phyloP scores from a whole-genome alignment of 164 flowering plant genomes.

The Kalanchoe fedtschenkoi region DNA sequence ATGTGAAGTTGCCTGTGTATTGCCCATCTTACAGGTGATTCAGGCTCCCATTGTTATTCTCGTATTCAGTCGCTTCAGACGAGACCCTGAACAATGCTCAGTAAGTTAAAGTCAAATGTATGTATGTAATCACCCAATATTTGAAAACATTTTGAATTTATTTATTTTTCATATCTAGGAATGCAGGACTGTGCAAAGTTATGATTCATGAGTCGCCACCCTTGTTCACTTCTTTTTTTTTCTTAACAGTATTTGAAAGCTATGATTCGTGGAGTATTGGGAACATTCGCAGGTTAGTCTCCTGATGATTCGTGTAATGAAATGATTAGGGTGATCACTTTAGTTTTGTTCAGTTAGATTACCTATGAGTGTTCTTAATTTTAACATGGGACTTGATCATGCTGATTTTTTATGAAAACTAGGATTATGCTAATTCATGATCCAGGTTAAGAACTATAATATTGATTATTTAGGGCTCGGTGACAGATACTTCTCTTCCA shows the following conservation, averaged over 20 bases:
- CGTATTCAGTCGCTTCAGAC: not conserved
- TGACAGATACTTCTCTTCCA: no score
- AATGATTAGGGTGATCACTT: not conserved
- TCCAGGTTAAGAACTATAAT: no score
- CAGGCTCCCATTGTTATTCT: not conserved
- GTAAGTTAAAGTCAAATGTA: slow-evolving; percentile 27
- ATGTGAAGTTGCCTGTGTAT: not conserved
- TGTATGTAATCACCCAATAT: no score
- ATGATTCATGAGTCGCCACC: not conserved
- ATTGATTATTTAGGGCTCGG: no score
- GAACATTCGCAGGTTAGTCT: slow-evolving; percentile 49
- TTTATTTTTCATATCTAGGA: no score
- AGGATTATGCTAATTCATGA: no score
- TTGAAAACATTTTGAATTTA: no score
- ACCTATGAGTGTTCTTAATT: not conserved
- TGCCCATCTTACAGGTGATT: not conserved
- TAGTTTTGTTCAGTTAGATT: not conserved
- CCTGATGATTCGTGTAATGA: not conserved
- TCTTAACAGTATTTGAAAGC: slow-evolving; percentile 50
- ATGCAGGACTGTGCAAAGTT: not conserved
- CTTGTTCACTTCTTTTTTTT: slow-evolving; percentile 2
- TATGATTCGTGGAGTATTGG: slow-evolving; percentile 43
- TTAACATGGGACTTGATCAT: no score
- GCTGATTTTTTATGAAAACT: no score
- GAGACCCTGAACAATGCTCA: slow-evolving; percentile 36